Conservation (phyloP, 345 rosid species). For the Salix suchowensis region DNA sequence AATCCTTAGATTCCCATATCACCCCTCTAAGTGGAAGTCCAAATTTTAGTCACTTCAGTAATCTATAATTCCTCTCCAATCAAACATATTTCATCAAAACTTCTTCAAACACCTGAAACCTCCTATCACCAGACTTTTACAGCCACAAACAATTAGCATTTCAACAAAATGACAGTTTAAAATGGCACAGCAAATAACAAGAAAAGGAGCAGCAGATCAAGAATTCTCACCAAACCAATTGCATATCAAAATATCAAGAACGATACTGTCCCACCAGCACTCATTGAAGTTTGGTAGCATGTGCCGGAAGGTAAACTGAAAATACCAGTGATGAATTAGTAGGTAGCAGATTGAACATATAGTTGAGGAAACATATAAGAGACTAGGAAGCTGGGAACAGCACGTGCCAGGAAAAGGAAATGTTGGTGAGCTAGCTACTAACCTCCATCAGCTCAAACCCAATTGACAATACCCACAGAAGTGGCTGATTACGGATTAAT, state of each 20-base stretch:
- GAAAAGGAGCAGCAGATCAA: not conserved
- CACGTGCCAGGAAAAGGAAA: not conserved
- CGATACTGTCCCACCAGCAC: constrained; percentile 99
- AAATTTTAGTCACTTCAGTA: not conserved
- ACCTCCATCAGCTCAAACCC: constrained; percentile 99
- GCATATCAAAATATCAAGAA: constrained; percentile 94
- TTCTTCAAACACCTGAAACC: not conserved
- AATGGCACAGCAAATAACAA: not conserved
- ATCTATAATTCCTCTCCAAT: not conserved
- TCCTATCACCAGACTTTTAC: not conserved
- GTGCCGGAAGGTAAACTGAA: constrained; percentile 92
- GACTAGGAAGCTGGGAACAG: not conserved
- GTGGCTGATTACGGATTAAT: constrained; percentile 87
- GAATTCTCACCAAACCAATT: constrained; percentile 93
- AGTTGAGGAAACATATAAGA: not conserved
- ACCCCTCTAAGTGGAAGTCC: not conserved
- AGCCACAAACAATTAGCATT: not conserved
- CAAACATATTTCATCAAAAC: not conserved
- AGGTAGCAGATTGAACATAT: not conserved
- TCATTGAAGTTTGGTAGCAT: constrained; percentile 99
- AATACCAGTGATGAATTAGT: constrained; percentile 13
- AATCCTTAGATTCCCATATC: too few relatives aligned
- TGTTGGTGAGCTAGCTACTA: constrained; percentile 8
- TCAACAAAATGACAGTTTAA: not conserved
- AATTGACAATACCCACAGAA: constrained; percentile 92